Conservation (phyloP, 1,139 yeast species). For the Arxiozyma bovina region DNA sequence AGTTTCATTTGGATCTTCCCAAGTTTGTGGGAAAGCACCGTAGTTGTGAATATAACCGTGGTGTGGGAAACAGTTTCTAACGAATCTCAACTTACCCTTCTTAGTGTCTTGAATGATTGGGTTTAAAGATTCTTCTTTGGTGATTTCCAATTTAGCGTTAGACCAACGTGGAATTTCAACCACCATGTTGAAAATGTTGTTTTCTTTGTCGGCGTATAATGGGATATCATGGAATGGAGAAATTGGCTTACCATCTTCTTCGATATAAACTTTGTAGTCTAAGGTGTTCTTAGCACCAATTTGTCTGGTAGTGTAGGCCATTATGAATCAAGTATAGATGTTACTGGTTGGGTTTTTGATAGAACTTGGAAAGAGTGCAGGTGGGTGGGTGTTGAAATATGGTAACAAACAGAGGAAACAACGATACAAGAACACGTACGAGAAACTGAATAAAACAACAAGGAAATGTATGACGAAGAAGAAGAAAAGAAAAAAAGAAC, state of each 20-base stretch:
- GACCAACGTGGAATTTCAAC: conserved; percentile 91
- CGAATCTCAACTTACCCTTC: conserved; percentile 75
- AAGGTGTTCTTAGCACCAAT: conserved; percentile 87
- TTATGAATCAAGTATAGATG: conserved; percentile 22
- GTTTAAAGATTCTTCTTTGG: conserved; percentile 55
- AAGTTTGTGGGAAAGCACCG: conserved; percentile 91
- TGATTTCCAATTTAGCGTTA: conserved; percentile 81
- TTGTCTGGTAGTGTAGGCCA: conserved; percentile 74
- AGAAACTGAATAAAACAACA: too few relatives aligned
- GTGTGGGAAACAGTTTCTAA: conserved; percentile 80
- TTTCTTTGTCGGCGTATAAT: conserved; percentile 52
- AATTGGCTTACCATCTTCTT: conserved; percentile 56
- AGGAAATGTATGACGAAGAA: too few relatives aligned
- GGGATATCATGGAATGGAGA: conserved; percentile 78
- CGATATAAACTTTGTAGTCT: conserved; percentile 78
- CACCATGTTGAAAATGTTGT: conserved; percentile 70
- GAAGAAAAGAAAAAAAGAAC: too few relatives aligned
- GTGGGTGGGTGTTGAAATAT: too few relatives aligned
- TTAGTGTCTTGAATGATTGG: conserved; percentile 83
- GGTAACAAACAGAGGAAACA: too few relatives aligned
- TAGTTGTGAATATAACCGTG: conserved; percentile 89
- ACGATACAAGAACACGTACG: too few relatives aligned
- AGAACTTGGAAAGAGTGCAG: too few relatives aligned
- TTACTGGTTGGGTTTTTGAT: background rate
- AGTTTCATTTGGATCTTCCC: conserved; percentile 73